Base-by-base conservation (phyloP, 2,329 filamentous ascomycete genomes). In the Verticillium klebahnii region DNA sequence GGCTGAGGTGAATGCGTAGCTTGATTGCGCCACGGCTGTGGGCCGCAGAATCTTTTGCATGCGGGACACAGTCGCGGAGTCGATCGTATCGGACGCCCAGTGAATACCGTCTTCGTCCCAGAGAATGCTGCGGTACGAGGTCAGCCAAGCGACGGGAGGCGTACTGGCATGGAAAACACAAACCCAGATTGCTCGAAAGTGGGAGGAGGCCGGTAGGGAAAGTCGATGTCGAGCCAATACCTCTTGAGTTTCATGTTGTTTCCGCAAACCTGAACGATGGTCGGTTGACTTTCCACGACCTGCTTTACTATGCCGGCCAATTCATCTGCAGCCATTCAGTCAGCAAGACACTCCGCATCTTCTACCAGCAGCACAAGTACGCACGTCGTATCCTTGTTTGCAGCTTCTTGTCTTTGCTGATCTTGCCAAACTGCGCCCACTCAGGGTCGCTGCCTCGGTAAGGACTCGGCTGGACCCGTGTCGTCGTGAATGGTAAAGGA, bases 151-250 rank as follows among this genome's bases (percentile, higher is more conserved):
- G 23, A 3, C 52, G 57, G 12, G 2, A 39, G 37, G 14, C 14
- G 11, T 52, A 7, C 5, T 7, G 19, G 17, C 8, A 3, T 6
- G 29, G n/a, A 25, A 19, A 59, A 61, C 65, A 69, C 78, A 66
- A 81, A 89, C 87, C 86, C 87, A 57, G 81, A 81, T 62, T 85
- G 80, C 63, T 82, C 78, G 61, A 85, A 87, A 60, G 79, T 80
- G 5, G 87, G 86, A 1, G 88, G 86, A 52, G 87, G 84, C 39
- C 75, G 75, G 54, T 74, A 73, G 0, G 88, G 88, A 65, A 84
- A 89, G 58, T 86, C 79, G 31, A 89, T 76, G 50, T 89, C 82
- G 32, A 90, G 76, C 87, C 86, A 89, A 58, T 75, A 78, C 61
- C 80, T 80, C 37, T 76, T 77, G 34, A 88, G 64, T 40, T 75